Conservation (phyloP, 768 basidiomycete species). For the Tulasnella sp. region DNA sequence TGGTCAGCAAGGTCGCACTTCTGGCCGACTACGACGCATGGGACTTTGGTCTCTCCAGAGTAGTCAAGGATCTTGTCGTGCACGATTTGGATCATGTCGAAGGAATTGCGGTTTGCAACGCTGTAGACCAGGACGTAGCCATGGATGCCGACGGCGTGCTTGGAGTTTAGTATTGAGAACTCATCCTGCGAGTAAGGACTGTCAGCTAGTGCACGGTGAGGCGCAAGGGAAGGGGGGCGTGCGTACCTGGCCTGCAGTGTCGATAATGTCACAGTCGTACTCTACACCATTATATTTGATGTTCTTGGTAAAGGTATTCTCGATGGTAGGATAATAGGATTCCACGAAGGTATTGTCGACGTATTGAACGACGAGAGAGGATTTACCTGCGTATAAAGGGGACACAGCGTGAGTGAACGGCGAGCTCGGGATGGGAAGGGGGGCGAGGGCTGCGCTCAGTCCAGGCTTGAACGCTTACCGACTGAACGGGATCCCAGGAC, state of each 20-base stretch:
- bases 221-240: background rate
- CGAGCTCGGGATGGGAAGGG: conserved; percentile 11
- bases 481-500: conserved; percentile 82
- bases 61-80: conserved; percentile 91
- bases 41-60: conserved; percentile 72
- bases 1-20: conserved; percentile 69
- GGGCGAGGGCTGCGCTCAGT: conserved; percentile 1
- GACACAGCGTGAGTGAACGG: conserved; percentile 18
- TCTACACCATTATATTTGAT: conserved; percentile 82
- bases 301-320: conserved; percentile 76
- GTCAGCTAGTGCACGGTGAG: conserved; percentile 3
- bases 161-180: conserved; percentile 85
- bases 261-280: conserved; percentile 95
- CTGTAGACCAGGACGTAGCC: conserved; percentile 96
- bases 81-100: conserved; percentile 89
- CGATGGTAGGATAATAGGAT: conserved; percentile 92
- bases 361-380: conserved; percentile 86
- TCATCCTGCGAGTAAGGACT: conserved; percentile 60
- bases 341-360: conserved; percentile 89
- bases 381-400: conserved; percentile 69
- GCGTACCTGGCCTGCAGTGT: conserved; percentile 91
- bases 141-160: conserved; percentile 94
- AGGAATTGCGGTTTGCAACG: conserved; percentile 78
- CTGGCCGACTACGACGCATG: conserved; percentile 90
- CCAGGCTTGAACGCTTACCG: conserved; percentile 44